Evolutionary conservation across 2,329 filamentous ascomycete genomes (phyloP), one percentile per base, ranked within the genome.

Genomic region (Chrysoporthe austroafricana): DNA sequence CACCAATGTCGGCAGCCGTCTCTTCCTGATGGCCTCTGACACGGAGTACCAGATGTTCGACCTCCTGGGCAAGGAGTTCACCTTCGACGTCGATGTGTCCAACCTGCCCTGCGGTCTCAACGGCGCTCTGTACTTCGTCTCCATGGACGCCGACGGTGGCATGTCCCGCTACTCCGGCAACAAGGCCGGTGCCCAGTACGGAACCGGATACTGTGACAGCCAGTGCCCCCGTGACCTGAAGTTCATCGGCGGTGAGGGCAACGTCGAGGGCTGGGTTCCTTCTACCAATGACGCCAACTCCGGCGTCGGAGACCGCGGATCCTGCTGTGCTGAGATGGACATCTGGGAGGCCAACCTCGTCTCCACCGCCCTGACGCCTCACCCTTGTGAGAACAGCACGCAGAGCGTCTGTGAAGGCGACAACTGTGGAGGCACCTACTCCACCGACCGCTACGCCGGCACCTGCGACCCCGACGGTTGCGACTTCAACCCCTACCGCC

Each of bases 51-150:
- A 91, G 79, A 84, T 85, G 75, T 89, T 91, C 79, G 83, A 86
- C 68, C 81, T 91, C 67, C 81, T 88, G 64, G 88, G 87, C 78
- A 84, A 89, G 74, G 90, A 92, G 77, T 89, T 92, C 79, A 89
- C 88, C 65, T 91, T 92, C 70, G 89, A 91, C 66, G 89, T 91
- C 36, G 90, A 92, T 75, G 86, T 91, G 57, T 91, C 89, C 52
- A 84, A 85, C 72, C 81, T 91, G 26, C 85, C 86, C 69, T 93
- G 90, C 74, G 90, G 90, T 69, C 79, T 92, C 68, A 92, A 93
- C 78, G 90, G 90, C 65, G 90, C 90, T 58, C 80, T 92, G 59
- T 92, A 92, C 80, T 86, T 89, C 66, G 84, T 86, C 58, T 81
- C 83, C 74, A 89, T 89, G 87, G 85, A 87, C 50, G 77, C 79